Base-by-base conservation (phyloP, 495 filamentous ascomycete genomes). In the Stereocaulon alpinum region DNA sequence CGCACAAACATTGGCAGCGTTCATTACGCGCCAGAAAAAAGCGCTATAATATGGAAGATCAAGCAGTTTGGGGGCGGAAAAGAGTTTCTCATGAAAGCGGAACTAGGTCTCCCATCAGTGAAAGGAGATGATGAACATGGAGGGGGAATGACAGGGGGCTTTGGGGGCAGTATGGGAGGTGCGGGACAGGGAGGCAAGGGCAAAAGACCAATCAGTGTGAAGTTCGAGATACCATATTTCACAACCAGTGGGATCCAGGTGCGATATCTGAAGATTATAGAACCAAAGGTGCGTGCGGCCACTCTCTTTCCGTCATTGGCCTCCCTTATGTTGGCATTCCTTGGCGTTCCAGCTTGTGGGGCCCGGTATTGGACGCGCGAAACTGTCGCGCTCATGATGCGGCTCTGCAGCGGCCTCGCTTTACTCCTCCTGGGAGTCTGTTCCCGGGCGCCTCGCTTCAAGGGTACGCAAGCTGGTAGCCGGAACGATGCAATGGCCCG, bases 141-240 rank as follows among this genome's bases (percentile, higher is more conserved):
- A 24, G 91, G 91, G 57, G 91, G 91, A 59, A 95, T 95, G 91
- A 96, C 90, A 60, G 91, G 91, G 60, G 91, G 91, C 0, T 95
- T 95, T 69, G 91, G 91, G 59, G 91, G 91, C n/a, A 92, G 88
- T 68, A 95, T 95, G 88, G 91, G 91, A 51, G 86, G 86, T 53
- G 82, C 81, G 20, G 80, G 76, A 18, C 72, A 73, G 1, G 77
- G 76, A 29, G 86, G 85, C 37, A 95, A 96, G 75, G 84, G 89
- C 29, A 97, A 97, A 79, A 77, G 93, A 60, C 94, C 94, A 2
- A 97, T 97, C 68, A 91, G 86, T 70, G 93, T 99, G 75, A 99
- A 97, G 74, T 99, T 97, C 71, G 94, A 99, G 78, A 97, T 97
- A 70, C 94, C 94, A 32, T 99, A 99, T 72, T 99, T 99, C 70